A percentile compares a stretch with the other conserved stretches of the same genome.
Evolutionary conservation across 2,329 filamentous ascomycete genomes (phyloP).

Genomic region (Cercospora berteroae): DNA sequence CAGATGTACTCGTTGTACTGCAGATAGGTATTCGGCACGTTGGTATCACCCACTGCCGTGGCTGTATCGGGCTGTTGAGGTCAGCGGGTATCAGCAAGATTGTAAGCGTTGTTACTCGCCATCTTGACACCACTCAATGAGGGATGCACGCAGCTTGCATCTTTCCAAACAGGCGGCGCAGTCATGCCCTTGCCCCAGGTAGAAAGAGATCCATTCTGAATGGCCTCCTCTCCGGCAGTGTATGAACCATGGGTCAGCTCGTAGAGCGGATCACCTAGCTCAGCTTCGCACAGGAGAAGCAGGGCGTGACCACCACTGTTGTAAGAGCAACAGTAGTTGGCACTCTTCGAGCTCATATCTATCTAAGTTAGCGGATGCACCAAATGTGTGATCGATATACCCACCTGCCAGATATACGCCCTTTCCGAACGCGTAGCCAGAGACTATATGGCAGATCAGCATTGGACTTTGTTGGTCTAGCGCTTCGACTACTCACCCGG

Average conservation of each 20-base stretch:
- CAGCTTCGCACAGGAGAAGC: conserved; percentile 79
- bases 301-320: conserved; percentile 61
- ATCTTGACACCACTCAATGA: conserved; percentile 68
- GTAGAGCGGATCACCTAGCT: conserved; percentile 73
- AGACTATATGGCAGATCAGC: background rate
- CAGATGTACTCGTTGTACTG: conserved; percentile 73
- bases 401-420: conserved; percentile 79
- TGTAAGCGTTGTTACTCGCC: conserved; percentile 46
- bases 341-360: conserved; percentile 77
- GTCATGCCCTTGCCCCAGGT: conserved; percentile 69
- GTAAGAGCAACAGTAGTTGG: conserved; percentile 64
- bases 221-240: conserved; percentile 63
- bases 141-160: conserved; percentile 65
- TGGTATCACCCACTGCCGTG: conserved; percentile 18
- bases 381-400: conserved; percentile 47
- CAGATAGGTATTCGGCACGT: conserved; percentile 46
- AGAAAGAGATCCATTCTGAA: conserved; percentile 58
- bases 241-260: conserved; percentile 59
- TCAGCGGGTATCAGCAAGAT: conserved; percentile 6
- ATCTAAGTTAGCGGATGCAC: background rate
- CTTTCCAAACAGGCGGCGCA: conserved; percentile 70
- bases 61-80: conserved; percentile 28
- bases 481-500: conserved; percentile 57
- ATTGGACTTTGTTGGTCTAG: conserved; percentile 53
- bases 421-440: conserved; percentile 72